Evolutionary conservation across 208 protist genomes (phyloP).

Genomic region (Naegleria fowleri): DNA sequence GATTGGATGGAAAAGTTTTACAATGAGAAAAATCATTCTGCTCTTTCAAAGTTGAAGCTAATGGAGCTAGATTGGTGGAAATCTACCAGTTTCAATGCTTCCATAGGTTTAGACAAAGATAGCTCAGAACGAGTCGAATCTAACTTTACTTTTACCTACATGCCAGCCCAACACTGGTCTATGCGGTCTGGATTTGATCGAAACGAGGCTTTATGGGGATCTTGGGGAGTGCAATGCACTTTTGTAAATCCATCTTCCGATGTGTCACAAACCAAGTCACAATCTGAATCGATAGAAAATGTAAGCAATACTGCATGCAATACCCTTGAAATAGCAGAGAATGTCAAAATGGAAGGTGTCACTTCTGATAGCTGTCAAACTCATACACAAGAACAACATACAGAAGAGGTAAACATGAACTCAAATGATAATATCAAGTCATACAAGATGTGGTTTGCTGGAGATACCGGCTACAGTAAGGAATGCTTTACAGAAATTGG

Average conservation of each 20-base stretch:
- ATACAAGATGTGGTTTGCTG: slow-evolving; percentile 33
- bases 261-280: too few species aligned
- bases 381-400: not conserved
- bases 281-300: too few species aligned
- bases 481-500: slow-evolving; percentile 56
- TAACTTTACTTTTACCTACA: not conserved
- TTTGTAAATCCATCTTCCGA: not conserved
- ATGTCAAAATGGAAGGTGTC: not conserved
- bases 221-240: slow-evolving; percentile 45
- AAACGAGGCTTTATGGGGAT: slow-evolving; percentile 62
- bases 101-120: not conserved
- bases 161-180: slow-evolving; percentile 60
- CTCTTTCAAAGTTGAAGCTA: slow-evolving; percentile 45
- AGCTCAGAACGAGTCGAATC: not conserved
- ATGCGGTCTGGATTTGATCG: slow-evolving; percentile 47
- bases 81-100: not conserved
- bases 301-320: not conserved
- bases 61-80: slow-evolving; percentile 51
- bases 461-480: slow-evolving; percentile 48
- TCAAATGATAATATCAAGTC: not conserved
- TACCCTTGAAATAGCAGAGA: not conserved
- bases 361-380: not conserved
- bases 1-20: slow-evolving; percentile 36
- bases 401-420: not conserved
- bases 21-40: slow-evolving; percentile 28